Base-by-base conservation (phyloP, 2,329 filamentous ascomycete species). In the Paramyrothecium sp. region DNA sequence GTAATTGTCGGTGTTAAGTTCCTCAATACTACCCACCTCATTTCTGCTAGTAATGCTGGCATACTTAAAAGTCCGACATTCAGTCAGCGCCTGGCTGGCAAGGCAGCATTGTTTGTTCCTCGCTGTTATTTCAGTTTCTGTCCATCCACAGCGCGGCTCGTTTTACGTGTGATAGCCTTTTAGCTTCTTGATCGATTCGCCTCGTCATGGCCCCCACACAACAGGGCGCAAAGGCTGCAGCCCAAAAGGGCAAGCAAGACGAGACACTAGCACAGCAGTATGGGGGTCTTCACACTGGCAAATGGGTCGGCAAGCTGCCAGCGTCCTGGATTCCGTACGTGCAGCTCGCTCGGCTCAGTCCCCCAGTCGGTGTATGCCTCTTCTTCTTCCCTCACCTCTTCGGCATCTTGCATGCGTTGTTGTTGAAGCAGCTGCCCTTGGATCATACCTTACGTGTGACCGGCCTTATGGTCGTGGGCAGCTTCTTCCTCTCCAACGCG, bases 371-470 rank as follows among this genome's bases (percentile, higher is more conserved):
- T 1, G 52, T 73, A 38, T 65, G 69, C 56, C 65, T 72, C 51
- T 69, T 74, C 57, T 70, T 63, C 56, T 68, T 71, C 53, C 68
- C 71, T 3, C 69, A 72, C 56, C 63, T 71, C 54, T 70, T 71
- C 57, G 71, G 69, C 26, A 57, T 68, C 51, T 55, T 71, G 12
- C 60, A 66, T 19, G 70, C 67, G 3, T 64, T 66, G 5, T 66
- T 51, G 59, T 68, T 60, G 54, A 67, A 16, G 59, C 55, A 47
- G 5, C 17, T 49, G 3, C 3, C 16, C 20, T n/a, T 49, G 5
- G n/a, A 11, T n/a, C 34, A 41, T 11, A 41, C 34, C 11, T 11
- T 41, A 11, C 34, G 34, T n/a, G 34, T n/a, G 11, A n/a, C 11
- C n/a, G 34, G 16, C 10, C 13, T 53, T 17, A 23, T 53, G 10